phyloP scores from a whole-genome alignment of 1,284 basidiomycete species.

The Inonotus obliquus region DNA sequence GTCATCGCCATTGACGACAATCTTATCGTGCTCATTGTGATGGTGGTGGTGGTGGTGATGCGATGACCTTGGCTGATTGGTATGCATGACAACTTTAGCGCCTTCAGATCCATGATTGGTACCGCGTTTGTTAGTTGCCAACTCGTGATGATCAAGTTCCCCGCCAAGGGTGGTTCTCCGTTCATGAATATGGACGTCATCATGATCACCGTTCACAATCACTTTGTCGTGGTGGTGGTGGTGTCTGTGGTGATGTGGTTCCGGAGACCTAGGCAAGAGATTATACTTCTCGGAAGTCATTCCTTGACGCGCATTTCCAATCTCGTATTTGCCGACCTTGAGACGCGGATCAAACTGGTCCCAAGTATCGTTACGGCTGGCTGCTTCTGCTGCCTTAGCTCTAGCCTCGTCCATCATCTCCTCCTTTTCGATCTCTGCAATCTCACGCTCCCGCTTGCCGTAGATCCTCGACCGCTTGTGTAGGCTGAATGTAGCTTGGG shows the following conservation, averaged over 20 bases:
- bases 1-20: constrained; percentile 23
- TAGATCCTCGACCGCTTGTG: constrained; percentile 7
- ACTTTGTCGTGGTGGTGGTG: constrained; percentile 22
- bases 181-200: constrained; percentile 22
- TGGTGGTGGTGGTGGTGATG: constrained; percentile 17
- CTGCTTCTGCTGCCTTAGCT: neutral
- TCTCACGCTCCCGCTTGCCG: neutral
- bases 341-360: constrained; percentile 13
- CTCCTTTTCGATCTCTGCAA: neutral
- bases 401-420: neutral
- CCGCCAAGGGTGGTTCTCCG: constrained; percentile 16
- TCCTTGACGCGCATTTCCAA: constrained; percentile 13
- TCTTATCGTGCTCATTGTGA: constrained; percentile 14
- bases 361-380: constrained; percentile 5
- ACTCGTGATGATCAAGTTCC: constrained; percentile 22
- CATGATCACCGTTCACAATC: constrained; percentile 25
- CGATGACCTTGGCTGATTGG: constrained; percentile 15
- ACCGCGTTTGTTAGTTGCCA: constrained; percentile 8
- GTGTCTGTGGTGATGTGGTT: constrained; percentile 14
- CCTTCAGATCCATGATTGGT: constrained; percentile 23
- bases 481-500: constrained; percentile 12
- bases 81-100: constrained; percentile 22
- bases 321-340: constrained; percentile 5
- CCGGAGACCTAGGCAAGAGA: neutral
- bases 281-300: constrained; percentile 6